Evolutionary conservation across 2,329 filamentous ascomycete species (phyloP).

Genomic region (Lachnellula willkommii): DNA sequence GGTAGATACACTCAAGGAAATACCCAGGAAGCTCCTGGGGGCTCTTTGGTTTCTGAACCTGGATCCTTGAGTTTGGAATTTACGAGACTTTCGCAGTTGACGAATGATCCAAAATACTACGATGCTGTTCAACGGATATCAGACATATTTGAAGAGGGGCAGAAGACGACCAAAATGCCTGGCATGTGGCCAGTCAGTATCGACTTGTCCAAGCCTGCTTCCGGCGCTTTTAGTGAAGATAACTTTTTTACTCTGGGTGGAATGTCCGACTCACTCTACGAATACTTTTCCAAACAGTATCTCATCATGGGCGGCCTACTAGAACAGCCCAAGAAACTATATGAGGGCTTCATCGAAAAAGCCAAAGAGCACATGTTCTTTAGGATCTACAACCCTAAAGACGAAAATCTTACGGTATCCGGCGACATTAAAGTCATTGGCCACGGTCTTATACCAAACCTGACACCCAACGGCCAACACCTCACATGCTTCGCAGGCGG

Average conservation of each 20-base stretch:
- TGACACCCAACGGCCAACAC: constrained; percentile 48
- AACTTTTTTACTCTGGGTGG: constrained; percentile 52
- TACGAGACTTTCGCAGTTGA: constrained; percentile 59
- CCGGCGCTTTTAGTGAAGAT: constrained; percentile 43
- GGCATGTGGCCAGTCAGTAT: constrained; percentile 58
- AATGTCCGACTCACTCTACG: constrained; percentile 54
- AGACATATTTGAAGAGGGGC: constrained; percentile 48
- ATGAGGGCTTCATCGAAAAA: constrained; percentile 41
- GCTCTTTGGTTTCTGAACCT: constrained; percentile 54
- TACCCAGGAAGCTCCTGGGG: constrained; percentile 53
- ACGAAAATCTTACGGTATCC: constrained; percentile 41
- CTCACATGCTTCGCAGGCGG: constrained; percentile 68
- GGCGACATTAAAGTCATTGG: constrained; percentile 38
- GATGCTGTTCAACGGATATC: constrained; percentile 55
- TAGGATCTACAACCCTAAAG: constrained; percentile 37
- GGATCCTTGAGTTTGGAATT: constrained; percentile 55
- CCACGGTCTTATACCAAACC: constrained; percentile 32
- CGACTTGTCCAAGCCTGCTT: constrained; percentile 44
- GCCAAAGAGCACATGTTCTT: constrained; percentile 43
- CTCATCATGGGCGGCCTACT: constrained; percentile 59
- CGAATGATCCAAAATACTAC: constrained; percentile 56
- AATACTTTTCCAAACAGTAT: constrained; percentile 63
- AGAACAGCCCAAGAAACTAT: constrained; percentile 44
- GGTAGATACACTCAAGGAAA: constrained; percentile 38
- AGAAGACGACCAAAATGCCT: constrained; percentile 50